phyloP scores from a whole-genome alignment of 1,284 basidiomycete species.

The Fomitopsis pinicola region DNA sequence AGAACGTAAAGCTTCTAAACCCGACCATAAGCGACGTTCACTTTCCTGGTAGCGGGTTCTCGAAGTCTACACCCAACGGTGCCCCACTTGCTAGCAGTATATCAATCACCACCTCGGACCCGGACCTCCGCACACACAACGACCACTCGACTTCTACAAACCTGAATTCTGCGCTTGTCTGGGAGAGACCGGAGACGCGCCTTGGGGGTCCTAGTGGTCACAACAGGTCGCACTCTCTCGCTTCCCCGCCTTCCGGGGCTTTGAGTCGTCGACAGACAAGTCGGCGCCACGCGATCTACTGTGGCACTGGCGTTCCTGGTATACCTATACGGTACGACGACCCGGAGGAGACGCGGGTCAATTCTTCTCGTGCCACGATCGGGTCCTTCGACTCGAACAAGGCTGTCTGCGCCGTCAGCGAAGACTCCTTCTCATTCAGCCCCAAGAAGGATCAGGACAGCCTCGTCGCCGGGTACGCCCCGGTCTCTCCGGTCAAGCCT shows the following conservation, averaged over 20 bases:
- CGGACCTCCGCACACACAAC: background rate
- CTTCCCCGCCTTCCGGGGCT: background rate
- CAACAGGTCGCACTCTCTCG: background rate
- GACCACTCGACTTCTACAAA: background rate
- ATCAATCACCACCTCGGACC: background rate
- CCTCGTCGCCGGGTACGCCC: background rate
- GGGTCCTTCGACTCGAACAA: background rate
- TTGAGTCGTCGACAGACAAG: background rate
- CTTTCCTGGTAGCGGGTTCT: background rate
- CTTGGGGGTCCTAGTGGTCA: background rate
- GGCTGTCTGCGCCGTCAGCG: background rate
- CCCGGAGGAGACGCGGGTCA: background rate
- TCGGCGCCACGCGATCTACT: constrained; percentile 7
- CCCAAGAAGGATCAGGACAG: background rate
- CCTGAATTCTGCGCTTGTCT: background rate
- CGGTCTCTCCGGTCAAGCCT: background rate
- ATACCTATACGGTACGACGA: background rate
- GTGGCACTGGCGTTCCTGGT: background rate
- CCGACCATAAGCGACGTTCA: background rate
- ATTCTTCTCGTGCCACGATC: background rate
- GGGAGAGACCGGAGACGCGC: background rate
- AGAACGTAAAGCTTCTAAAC: background rate
- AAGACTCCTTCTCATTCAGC: background rate
- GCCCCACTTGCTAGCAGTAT: background rate
- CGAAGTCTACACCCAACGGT: too few species aligned